Conservation (phyloP, 108 stramenopile species). For the Discostella stelligeroides region DNA sequence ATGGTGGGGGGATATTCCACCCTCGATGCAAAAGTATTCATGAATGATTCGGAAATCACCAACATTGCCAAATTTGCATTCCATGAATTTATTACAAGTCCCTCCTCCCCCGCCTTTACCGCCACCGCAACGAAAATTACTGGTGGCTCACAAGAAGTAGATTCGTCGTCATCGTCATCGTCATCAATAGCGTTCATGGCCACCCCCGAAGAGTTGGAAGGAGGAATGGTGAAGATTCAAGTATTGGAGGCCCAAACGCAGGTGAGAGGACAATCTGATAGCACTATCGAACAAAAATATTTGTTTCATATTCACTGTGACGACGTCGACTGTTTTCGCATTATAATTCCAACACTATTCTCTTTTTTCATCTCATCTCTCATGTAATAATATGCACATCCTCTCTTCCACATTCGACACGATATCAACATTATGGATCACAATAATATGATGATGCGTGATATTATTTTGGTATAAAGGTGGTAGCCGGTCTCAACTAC, state of each 20-base stretch:
- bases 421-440: too few relatives aligned
- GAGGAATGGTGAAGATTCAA: background rate
- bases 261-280: background rate
- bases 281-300: background rate
- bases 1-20: constrained; percentile 17
- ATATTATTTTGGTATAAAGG: constrained; percentile 15
- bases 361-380: too few relatives aligned
- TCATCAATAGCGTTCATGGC: background rate
- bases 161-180: background rate
- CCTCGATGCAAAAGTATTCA: background rate
- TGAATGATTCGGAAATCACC: background rate
- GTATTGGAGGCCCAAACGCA: constrained; percentile 15
- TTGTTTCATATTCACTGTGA: background rate
- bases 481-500: constrained; percentile 50
- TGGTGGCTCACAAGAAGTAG: too few relatives aligned
- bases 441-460: too few relatives aligned
- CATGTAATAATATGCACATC: too few relatives aligned
- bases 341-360: too few relatives aligned
- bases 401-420: background rate
- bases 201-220: background rate
- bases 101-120: background rate
- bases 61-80: constrained; percentile 9
- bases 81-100: background rate
- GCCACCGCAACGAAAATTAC: too few relatives aligned
- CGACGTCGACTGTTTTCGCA: too few relatives aligned